Evolutionary conservation across 1,284 basidiomycete genomes (phyloP).

Genomic region (Ustilago curta): DNA sequence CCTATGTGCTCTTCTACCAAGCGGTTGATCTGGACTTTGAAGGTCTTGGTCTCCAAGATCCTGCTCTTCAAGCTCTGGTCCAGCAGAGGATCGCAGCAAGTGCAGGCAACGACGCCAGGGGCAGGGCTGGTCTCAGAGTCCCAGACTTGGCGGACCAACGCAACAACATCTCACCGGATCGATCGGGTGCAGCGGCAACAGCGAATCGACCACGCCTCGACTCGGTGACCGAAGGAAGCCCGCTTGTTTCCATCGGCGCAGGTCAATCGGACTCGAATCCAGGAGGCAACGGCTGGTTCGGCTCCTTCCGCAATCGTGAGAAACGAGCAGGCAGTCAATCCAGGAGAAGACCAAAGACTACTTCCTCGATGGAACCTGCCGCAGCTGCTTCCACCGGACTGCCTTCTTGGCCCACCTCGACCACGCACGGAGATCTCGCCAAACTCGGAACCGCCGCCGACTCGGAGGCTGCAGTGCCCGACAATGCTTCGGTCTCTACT

Average conservation of each 20-base stretch:
- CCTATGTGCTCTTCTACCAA: constrained; percentile 98
- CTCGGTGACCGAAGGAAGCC: constrained; percentile 36
- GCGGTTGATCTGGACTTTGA: constrained; percentile 77
- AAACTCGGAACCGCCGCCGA: constrained; percentile 9
- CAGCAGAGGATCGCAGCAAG: constrained; percentile 21
- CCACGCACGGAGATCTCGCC: constrained; percentile 18
- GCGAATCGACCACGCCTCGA: constrained; percentile 32
- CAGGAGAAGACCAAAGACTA: constrained; percentile 38
- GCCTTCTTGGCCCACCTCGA: constrained; percentile 12
- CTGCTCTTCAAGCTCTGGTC: constrained; percentile 22
- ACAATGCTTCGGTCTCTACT: constrained; percentile 40
- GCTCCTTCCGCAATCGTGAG: constrained; percentile 47
- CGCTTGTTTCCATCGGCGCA: constrained; percentile 12
- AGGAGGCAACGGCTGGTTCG: constrained; percentile 49
- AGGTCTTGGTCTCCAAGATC: constrained; percentile 35
- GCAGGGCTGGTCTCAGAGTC: constrained; percentile 26
- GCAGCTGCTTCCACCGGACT: constrained; percentile 1
- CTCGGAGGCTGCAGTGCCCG: constrained; percentile 17
- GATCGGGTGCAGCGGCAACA: constrained; percentile 25
- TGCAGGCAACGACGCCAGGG: constrained; percentile 12
- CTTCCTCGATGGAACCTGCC: constrained; percentile 26
- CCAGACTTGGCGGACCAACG: constrained; percentile 22
- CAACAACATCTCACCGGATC: constrained; percentile 29
- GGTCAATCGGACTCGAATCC: constrained; percentile 20
- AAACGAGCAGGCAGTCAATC: constrained; percentile 47